Percentiles rank a stretch among this genome's conserved stretches.
These are phyloP conservation scores for Yamadazyma diddensiae DNA, from an alignment of 1,139 yeast species.

Conservation along the genomic window DNA sequence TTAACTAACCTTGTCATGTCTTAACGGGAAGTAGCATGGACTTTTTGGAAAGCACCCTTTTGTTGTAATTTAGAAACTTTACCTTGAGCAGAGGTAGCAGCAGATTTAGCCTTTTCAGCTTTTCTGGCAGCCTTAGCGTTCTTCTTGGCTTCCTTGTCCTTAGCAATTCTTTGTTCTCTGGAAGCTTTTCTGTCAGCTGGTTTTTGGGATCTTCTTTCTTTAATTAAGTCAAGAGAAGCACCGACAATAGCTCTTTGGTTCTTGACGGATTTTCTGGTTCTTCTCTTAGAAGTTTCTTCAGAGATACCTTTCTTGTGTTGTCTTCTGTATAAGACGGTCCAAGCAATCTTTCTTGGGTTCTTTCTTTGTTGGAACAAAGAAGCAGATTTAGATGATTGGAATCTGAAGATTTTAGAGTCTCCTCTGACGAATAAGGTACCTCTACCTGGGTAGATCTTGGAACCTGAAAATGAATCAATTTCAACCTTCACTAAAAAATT, in stretches of 20 bases:
- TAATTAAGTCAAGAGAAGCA: constrained; percentile 97
- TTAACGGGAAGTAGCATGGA: constrained; percentile 96
- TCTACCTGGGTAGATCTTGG: constrained; percentile 99
- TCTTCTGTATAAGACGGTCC: constrained; percentile 99
- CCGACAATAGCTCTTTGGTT: constrained; percentile 99
- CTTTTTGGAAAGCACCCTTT: constrained; percentile 96
- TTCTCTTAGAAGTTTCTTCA: constrained; percentile 97
- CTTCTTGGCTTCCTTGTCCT: constrained; percentile 96
- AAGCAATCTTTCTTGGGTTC: constrained; percentile 99
- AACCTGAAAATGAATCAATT: constrained; percentile 99
- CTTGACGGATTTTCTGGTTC: constrained; percentile 96
- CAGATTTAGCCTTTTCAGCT: constrained; percentile 88
- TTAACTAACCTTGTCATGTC: constrained; percentile 7
- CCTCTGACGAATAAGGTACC: constrained; percentile 99
- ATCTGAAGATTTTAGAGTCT: constrained; percentile 99
- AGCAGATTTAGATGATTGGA: constrained; percentile 97
- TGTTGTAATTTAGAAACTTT: constrained; percentile 82
- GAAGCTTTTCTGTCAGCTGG: constrained; percentile 98
- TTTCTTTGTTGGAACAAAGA: constrained; percentile 99
- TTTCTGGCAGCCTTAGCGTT: constrained; percentile 91
- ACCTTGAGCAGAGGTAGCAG: constrained; percentile 64
- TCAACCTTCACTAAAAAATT: constrained; percentile 84
- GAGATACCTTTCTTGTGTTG: constrained; percentile 99
- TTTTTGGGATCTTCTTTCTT: constrained; percentile 94
- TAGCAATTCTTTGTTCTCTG: constrained; percentile 86